A percentile compares a stretch with the other conserved stretches of the same genome.
Evolutionary conservation across 2,329 filamentous ascomycete genomes (phyloP).

Genomic region (Curvularia verruculosa): DNA sequence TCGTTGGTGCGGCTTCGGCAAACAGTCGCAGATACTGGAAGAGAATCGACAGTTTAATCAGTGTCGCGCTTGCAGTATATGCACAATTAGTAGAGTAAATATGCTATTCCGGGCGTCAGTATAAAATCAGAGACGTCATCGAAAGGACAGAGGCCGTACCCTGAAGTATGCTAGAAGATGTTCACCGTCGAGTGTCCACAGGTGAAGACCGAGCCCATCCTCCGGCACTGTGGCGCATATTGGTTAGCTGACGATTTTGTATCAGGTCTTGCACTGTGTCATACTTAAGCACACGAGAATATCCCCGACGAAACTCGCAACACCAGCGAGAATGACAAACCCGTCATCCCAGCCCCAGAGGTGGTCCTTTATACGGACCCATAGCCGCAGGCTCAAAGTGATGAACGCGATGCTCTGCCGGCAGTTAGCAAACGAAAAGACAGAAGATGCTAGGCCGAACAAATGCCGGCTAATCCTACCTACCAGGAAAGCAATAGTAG

Average conservation of each 20-base stretch:
- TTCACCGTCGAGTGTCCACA: constrained; percentile 29
- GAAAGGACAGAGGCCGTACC: constrained; percentile 20
- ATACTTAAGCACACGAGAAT: constrained; percentile 41
- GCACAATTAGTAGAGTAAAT: constrained; percentile 40
- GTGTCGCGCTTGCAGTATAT: constrained; percentile 41
- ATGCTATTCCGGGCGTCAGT: constrained; percentile 24
- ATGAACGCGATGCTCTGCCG: constrained; percentile 33
- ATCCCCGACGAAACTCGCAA: constrained; percentile 35
- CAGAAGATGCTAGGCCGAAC: background rate
- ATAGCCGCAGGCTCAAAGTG: constrained; percentile 39
- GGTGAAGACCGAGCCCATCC: constrained; percentile 44
- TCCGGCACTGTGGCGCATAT: constrained; percentile 36
- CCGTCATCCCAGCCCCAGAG: constrained; percentile 47
- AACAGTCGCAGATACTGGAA: constrained; percentile 49
- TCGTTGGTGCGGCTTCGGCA: constrained; percentile 25
- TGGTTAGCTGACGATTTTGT: background rate
- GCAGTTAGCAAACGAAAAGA: constrained; percentile 7
- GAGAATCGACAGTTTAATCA: constrained; percentile 48
- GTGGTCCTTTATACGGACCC: constrained; percentile 35
- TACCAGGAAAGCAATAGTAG: constrained; percentile 40
- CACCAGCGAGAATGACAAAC: constrained; percentile 39
- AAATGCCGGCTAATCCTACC: constrained; percentile 7
- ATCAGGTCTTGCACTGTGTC: constrained; percentile 8
- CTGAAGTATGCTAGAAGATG: constrained; percentile 37
- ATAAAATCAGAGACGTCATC: no score